Evolutionary conservation across 2,329 filamentous ascomycete genomes (phyloP).

Genomic region (Pseudogymnoascus sp.): DNA sequence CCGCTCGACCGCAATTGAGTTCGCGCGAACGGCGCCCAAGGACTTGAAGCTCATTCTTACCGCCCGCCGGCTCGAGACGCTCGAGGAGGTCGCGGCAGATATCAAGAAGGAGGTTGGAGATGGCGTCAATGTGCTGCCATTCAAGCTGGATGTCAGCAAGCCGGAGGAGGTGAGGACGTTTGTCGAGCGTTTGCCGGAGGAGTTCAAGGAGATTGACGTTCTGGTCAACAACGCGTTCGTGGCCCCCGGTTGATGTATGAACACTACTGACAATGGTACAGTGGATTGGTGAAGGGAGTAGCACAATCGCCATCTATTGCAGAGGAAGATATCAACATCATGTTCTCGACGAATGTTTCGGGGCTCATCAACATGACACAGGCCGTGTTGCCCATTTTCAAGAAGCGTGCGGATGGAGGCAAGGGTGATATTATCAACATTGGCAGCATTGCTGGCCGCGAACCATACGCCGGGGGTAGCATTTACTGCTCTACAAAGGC

Average conservation of each 20-base stretch:
- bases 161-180: slow-evolving; percentile 66
- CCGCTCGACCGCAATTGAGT: slow-evolving; percentile 75
- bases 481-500: slow-evolving; percentile 95
- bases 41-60: slow-evolving; percentile 80
- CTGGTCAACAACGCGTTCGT: slow-evolving; percentile 93
- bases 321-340: slow-evolving; percentile 72
- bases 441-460: slow-evolving; percentile 83
- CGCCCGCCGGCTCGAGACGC: slow-evolving; percentile 71
- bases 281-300: slow-evolving; percentile 81
- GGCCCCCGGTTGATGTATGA: neutral
- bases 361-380: slow-evolving; percentile 97
- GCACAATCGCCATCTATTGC: slow-evolving; percentile 78
- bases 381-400: slow-evolving; percentile 75
- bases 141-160: slow-evolving; percentile 82
- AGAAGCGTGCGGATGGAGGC: slow-evolving; percentile 59
- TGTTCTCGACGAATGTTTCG: slow-evolving; percentile 91
- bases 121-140: slow-evolving; percentile 73
- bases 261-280: slow-evolving; percentile 29
- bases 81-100: slow-evolving; percentile 68
- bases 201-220: slow-evolving; percentile 78
- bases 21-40: slow-evolving; percentile 74
- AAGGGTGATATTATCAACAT: slow-evolving; percentile 93
- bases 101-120: slow-evolving; percentile 69
- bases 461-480: slow-evolving; percentile 74
- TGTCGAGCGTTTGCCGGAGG: slow-evolving; percentile 64